Base-by-base conservation (phyloP, 306 rosid species). In the Cercis canadensis region DNA sequence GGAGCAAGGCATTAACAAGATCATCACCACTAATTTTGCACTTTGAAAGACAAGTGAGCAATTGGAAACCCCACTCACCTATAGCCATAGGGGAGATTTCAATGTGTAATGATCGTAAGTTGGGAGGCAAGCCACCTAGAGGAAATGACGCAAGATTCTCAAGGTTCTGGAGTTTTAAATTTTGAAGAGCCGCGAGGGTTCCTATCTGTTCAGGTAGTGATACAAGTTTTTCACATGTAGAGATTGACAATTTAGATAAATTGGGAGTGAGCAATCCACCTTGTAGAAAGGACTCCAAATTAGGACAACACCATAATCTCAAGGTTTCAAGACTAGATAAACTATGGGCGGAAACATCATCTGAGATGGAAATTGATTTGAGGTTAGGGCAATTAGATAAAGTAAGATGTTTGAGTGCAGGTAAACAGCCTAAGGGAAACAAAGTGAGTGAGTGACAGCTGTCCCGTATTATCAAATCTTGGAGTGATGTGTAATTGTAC, bases 221-320 rank as follows among this genome's bases (percentile, higher is more conserved):
- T n/a, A n/a, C n/a, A n/a, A n/a, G n/a, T n/a, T n/a, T n/a, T n/a
- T n/a, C n/a, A n/a, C n/a, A n/a, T n/a, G n/a, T n/a, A n/a, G n/a
- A n/a, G n/a, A n/a, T n/a, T n/a, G n/a, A n/a, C n/a, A n/a, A n/a
- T n/a, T n/a, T n/a, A n/a, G n/a, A n/a, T n/a, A n/a, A n/a, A n/a
- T n/a, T n/a, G n/a, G n/a, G n/a, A n/a, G n/a, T n/a, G n/a, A n/a
- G n/a, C n/a, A n/a, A n/a, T n/a, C n/a, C n/a, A n/a, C n/a, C n/a
- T n/a, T 65, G 70, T 15, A 57, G 57, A 49, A 65, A 33, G 14
- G 58, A 65, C 45, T 65, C 70, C 58, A 65, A 8, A 33, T 47
- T 65, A 9, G 70, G 46, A 49, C 58, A 65, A 16, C 6, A 32
- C 3, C 9, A 0, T 37, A 37, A 6, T 0, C 4, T 0, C 43